These are phyloP conservation scores for Elsinoe fawcettii DNA, from an alignment of 2,329 filamentous ascomycete genomes.

Conservation along the genomic window DNA sequence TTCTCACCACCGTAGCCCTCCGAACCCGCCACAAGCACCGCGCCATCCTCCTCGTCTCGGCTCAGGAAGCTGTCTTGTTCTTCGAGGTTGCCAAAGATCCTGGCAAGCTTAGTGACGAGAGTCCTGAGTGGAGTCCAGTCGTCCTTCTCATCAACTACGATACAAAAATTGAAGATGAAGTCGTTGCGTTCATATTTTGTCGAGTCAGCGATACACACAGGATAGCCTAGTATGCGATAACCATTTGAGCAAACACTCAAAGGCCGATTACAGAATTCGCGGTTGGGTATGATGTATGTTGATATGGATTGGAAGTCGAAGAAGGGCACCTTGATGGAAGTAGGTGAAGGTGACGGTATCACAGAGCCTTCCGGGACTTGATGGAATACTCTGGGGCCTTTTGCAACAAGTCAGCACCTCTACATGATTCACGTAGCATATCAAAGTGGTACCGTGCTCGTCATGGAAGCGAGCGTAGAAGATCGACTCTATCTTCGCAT, in stretches of 20 bases:
- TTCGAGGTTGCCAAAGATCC: conserved; percentile 81
- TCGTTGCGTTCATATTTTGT: conserved; percentile 77
- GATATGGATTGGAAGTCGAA: conserved; percentile 81
- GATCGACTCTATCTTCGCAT: conserved; percentile 39
- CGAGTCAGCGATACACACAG: conserved; percentile 70
- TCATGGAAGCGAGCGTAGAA: conserved; percentile 62
- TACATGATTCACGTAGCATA: too few species aligned
- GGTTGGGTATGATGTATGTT: conserved; percentile 88
- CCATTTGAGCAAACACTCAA: conserved; percentile 69
- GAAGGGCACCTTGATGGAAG: conserved; percentile 51
- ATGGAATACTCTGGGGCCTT: conserved; percentile 57
- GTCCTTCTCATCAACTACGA: conserved; percentile 63
- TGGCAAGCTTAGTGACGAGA: conserved; percentile 77
- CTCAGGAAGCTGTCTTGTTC: conserved; percentile 82
- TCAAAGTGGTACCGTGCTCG: conserved; percentile 38
- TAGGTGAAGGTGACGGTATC: conserved; percentile 34
- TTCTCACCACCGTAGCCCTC: conserved; percentile 24
- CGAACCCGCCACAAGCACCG: conserved; percentile 24
- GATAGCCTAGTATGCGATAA: conserved; percentile 77
- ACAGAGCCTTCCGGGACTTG: conserved; percentile 57
- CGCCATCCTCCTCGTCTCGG: conserved; percentile 41
- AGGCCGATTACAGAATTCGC: conserved; percentile 89
- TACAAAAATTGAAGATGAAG: conserved; percentile 96
- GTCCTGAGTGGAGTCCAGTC: conserved; percentile 54
- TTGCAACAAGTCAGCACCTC: too few species aligned